A percentile compares a stretch with the other conserved stretches of the same genome.
These are phyloP conservation scores for Kalanchoe fedtschenkoi DNA, from an alignment of 164 flowering plant species.

Conservation along the genomic window DNA sequence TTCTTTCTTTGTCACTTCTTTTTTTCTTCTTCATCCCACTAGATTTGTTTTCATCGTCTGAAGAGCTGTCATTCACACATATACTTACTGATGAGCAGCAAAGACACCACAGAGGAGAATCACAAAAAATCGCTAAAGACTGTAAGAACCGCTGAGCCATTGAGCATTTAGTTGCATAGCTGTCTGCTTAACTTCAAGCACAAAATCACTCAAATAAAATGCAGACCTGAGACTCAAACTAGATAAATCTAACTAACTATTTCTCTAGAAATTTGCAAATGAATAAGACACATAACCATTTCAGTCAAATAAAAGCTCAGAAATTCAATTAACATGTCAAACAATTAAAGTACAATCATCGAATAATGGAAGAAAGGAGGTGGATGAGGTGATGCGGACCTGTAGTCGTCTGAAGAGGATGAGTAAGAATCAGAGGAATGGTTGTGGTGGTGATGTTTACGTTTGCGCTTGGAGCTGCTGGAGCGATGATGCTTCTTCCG, in stretches of 20 bases:
- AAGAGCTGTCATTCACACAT: conserved; percentile 35
- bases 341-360: not conserved
- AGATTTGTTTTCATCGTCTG: conserved; percentile 57
- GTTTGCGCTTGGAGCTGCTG: conserved; percentile 39
- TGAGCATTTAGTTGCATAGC: too few species aligned
- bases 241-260: too few species aligned
- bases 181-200: too few species aligned
- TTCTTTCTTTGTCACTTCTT: conserved; percentile 38
- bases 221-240: too few species aligned
- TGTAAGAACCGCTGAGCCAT: not conserved
- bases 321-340: too few species aligned
- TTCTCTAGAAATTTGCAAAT: too few species aligned
- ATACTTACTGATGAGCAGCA: not conserved
- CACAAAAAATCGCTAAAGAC: too few species aligned
- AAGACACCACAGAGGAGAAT: too few species aligned
- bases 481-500: conserved; percentile 40
- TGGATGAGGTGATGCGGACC: conserved; percentile 22
- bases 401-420: conserved; percentile 28
- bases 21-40: conserved; percentile 38
- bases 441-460: conserved; percentile 26
- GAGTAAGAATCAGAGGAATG: conserved; percentile 20
- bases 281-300: too few species aligned
- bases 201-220: too few species aligned
- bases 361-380: not conserved
- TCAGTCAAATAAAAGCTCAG: too few species aligned